A percentile compares a stretch with the other conserved stretches of the same genome.
These are phyloP conservation scores for Termitomyces sp. DNA, from an alignment of 768 basidiomycete species.

Conservation along the genomic window DNA sequence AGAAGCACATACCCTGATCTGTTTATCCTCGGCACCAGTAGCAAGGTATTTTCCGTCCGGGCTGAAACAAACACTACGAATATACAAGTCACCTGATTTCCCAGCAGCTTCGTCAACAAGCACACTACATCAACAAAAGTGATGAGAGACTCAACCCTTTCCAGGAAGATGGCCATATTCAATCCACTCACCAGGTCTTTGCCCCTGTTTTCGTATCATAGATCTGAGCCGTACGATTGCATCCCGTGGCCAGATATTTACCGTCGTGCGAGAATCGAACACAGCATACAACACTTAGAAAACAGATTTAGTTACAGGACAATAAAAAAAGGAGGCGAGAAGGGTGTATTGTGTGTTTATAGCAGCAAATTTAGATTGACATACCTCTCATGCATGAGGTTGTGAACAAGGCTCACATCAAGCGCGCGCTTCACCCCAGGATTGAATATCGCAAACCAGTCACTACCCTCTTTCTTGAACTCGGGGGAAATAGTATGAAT, in stretches of 20 bases:
- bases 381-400: slow-evolving; percentile 87
- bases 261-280: slow-evolving; percentile 94
- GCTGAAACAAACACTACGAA: slow-evolving; percentile 86
- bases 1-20: slow-evolving; percentile 63
- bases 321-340: neutral
- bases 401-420: slow-evolving; percentile 79
- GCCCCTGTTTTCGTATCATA: slow-evolving; percentile 87
- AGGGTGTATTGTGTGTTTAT: neutral
- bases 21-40: slow-evolving; percentile 90
- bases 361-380: slow-evolving; percentile 8
- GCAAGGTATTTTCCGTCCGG: slow-evolving; percentile 85
- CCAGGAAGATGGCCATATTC: slow-evolving; percentile 1
- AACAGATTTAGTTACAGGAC: neutral
- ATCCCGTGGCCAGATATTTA: slow-evolving; percentile 89
- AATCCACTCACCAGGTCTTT: slow-evolving; percentile 68
- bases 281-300: slow-evolving; percentile 63
- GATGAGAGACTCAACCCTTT: slow-evolving; percentile 3
- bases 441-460: slow-evolving; percentile 91
- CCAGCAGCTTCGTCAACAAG: slow-evolving; percentile 72
- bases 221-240: slow-evolving; percentile 93
- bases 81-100: slow-evolving; percentile 82
- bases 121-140: slow-evolving; percentile 38
- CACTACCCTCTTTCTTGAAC: slow-evolving; percentile 67
- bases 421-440: slow-evolving; percentile 72
- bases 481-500: slow-evolving; percentile 41